Percentiles rank a stretch among this genome's conserved stretches.
Evolutionary conservation across 2,329 filamentous ascomycete species (phyloP).

Genomic region (Mycosphaerelloides madeirae): DNA sequence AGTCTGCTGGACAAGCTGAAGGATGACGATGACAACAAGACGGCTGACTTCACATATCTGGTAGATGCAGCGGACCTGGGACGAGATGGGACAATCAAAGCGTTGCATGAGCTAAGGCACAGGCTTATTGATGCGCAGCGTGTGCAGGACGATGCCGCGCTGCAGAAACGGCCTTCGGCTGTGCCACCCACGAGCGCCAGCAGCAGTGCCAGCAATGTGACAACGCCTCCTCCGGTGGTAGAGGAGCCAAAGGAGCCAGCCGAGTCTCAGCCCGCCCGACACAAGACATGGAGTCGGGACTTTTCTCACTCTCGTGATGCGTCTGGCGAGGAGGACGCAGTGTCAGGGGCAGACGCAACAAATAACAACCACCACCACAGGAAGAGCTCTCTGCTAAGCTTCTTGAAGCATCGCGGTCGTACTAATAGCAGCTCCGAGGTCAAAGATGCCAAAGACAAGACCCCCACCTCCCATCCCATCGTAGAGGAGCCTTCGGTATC

Average conservation of each 20-base stretch:
- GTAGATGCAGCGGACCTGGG: constrained; percentile 30
- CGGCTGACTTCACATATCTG: constrained; percentile 27
- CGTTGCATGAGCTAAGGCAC: constrained; percentile 29
- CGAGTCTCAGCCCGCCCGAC: background rate
- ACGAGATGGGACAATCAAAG: constrained; percentile 28
- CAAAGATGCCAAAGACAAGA: constrained; percentile 8
- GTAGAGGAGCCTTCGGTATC: constrained; percentile 11
- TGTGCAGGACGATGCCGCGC: background rate
- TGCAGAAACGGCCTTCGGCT: background rate
- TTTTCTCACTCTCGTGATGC: constrained; percentile 17
- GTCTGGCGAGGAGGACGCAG: constrained; percentile 25
- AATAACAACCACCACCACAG: constrained; percentile 11
- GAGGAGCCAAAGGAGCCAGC: constrained; percentile 4
- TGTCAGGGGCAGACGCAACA: constrained; percentile 23
- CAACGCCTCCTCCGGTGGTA: background rate
- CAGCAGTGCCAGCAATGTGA: constrained; percentile 14
- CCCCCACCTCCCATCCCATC: constrained; percentile 1
- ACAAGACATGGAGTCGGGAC: constrained; percentile 21
- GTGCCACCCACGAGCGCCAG: constrained; percentile 1
- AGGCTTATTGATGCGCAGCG: constrained; percentile 19
- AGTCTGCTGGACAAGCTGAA: constrained; percentile 29
- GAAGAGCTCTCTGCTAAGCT: constrained; percentile 26
- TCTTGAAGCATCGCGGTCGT: constrained; percentile 22
- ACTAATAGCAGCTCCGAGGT: constrained; percentile 17
- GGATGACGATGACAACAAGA: constrained; percentile 25